Base-by-base conservation (phyloP, 805 yeast species). In the Wickerhamiella qilinensis region DNA sequence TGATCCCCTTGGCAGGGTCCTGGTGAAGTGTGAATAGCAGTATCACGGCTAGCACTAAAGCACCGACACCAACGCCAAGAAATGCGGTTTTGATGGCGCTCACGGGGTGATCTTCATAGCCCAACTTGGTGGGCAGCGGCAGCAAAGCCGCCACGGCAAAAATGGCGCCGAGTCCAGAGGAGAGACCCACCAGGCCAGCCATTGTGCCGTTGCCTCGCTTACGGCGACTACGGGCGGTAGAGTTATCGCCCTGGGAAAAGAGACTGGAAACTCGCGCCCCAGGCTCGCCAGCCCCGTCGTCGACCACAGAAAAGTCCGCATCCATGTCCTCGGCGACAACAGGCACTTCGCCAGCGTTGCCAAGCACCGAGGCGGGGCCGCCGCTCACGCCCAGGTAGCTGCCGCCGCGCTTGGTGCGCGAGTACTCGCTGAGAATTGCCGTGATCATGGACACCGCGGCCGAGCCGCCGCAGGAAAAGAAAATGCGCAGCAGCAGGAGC, bases 141-240 rank as follows among this genome's bases (percentile, higher is more conserved):
- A 77, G 54, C 31, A 73, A 65, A 30, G 65, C 54, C 1, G 68
- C 50, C 1, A 75, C 82, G 0, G 82, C 65, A 43, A 74, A 68
- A 1, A 77, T 65, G 1, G 84, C 85, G 36, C 85, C 85, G 15
- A 72, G 50, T 0, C 84, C 84, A 15, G 79, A 64, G 36, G 68
- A 59, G 14, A 73, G 53, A 2, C 86, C 86, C 32, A 77, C 65
- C 18, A 75, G 50, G 0, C 83, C 77, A 0, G 79, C 67, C 38
- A 66, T 60, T 44, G 66, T 68, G 2, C 83, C 84, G 45, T 32
- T 32, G 24, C 33, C 20, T n/a, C 22, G 16, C 3, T n/a, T 15
- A 5, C 14, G 19, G 7, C 20, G 19, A 6, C 9, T 11, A 22
- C 25, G 25, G 9, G 6, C 11, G 25, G 9, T 6, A 7, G 9